phyloP scores from a whole-genome alignment of 2,329 filamentous ascomycete genomes.

The Monosporascus ibericus region DNA sequence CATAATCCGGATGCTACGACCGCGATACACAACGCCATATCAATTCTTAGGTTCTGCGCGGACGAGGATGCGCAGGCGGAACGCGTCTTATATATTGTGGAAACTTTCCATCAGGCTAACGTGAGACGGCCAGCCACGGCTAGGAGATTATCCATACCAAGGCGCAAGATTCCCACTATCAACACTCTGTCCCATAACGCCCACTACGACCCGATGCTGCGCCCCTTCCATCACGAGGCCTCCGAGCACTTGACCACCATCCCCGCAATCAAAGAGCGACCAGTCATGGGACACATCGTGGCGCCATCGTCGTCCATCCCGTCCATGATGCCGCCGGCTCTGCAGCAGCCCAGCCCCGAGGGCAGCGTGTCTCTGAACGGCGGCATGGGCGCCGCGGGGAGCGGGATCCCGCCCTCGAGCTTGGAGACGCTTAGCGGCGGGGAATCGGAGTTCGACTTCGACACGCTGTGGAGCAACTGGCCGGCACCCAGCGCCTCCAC shows the following conservation, averaged over 20 bases:
- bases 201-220: slow-evolving; percentile 20
- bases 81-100: slow-evolving; percentile 44
- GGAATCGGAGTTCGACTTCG: slow-evolving; percentile 32
- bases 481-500: background rate
- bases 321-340: slow-evolving; percentile 14
- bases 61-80: slow-evolving; percentile 41
- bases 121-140: slow-evolving; percentile 17
- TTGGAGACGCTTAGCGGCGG: slow-evolving; percentile 19
- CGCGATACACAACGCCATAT: slow-evolving; percentile 37
- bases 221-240: slow-evolving; percentile 19
- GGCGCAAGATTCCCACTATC: slow-evolving; percentile 20
- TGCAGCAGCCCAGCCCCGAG: slow-evolving; percentile 26
- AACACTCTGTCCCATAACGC: slow-evolving; percentile 20
- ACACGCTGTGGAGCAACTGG: slow-evolving; percentile 28
- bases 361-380: slow-evolving; percentile 20
- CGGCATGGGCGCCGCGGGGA: slow-evolving; percentile 11
- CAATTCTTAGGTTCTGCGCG: slow-evolving; percentile 43
- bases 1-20: slow-evolving; percentile 33
- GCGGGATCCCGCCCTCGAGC: slow-evolving; percentile 11
- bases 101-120: slow-evolving; percentile 39
- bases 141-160: slow-evolving; percentile 17
- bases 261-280: slow-evolving; percentile 11
- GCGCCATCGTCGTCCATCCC: slow-evolving; percentile 15
- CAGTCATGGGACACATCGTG: slow-evolving; percentile 5
- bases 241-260: slow-evolving; percentile 8